Conservation (phyloP, 352 stramenopile genomes). For the Globisporangium canariense region DNA sequence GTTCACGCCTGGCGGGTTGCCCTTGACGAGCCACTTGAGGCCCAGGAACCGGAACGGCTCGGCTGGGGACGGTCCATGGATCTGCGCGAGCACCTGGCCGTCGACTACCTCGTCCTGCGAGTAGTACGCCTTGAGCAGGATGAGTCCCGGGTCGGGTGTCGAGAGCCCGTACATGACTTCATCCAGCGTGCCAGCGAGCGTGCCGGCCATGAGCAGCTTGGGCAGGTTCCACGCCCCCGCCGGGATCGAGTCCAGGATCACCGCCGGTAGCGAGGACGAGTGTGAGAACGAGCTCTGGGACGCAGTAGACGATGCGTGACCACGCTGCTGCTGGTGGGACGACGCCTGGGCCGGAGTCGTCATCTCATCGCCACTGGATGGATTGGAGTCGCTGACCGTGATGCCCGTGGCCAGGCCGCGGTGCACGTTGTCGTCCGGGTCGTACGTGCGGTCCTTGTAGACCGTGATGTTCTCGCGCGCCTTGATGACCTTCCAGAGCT, state of each 20-base stretch:
- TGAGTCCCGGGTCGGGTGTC: slow-evolving; percentile 29
- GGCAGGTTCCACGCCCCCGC: slow-evolving; percentile 37
- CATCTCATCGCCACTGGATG: too few relatives aligned
- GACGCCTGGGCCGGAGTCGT: too few relatives aligned
- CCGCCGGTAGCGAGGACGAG: not conserved
- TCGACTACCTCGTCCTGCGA: slow-evolving; percentile 37
- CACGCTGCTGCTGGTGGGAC: too few relatives aligned
- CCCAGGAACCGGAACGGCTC: slow-evolving; percentile 44
- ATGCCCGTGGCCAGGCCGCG: too few relatives aligned
- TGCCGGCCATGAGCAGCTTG: slow-evolving; percentile 45
- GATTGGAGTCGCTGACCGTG: too few relatives aligned
- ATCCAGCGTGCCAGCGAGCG: slow-evolving; percentile 48
- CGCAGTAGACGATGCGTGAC: too few relatives aligned
- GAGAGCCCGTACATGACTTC: slow-evolving; percentile 59
- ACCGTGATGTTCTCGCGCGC: slow-evolving; percentile 43
- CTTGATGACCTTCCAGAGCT: slow-evolving; percentile 48
- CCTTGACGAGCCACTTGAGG: slow-evolving; percentile 54
- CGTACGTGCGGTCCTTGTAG: slow-evolving; percentile 15
- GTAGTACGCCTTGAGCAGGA: slow-evolving; percentile 39
- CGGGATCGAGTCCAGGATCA: slow-evolving; percentile 3
- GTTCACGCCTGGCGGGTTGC: slow-evolving; percentile 23
- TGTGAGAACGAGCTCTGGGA: too few relatives aligned
- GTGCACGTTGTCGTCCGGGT: too few relatives aligned
- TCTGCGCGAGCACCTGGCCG: slow-evolving; percentile 30
- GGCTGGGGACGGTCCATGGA: slow-evolving; percentile 24